Evolutionary conservation across 768 basidiomycete species (phyloP).

Genomic region (Kwoniella europaea): DNA sequence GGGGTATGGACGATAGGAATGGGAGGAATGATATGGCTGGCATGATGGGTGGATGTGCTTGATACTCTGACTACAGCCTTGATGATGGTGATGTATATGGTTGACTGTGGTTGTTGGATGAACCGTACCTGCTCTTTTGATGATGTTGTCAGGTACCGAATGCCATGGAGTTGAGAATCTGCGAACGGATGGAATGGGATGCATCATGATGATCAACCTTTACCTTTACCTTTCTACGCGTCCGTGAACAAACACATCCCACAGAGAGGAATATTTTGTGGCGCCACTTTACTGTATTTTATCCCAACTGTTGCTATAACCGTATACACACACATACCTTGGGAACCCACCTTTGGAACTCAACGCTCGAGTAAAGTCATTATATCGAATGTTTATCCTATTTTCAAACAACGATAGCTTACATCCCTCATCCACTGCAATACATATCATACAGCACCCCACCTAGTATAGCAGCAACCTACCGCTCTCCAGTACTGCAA

Average conservation of each 20-base stretch:
- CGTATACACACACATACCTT: too few relatives aligned
- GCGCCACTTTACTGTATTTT: constrained; percentile 4
- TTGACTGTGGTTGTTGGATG: background rate
- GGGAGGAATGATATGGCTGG: constrained; percentile 57
- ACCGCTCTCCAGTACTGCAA: too few relatives aligned
- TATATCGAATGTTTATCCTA: too few relatives aligned
- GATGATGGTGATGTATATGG: background rate
- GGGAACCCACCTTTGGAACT: too few relatives aligned
- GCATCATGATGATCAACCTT: background rate
- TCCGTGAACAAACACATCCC: background rate
- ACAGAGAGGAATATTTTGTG: background rate
- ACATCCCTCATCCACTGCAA: too few relatives aligned
- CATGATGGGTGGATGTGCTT: constrained; percentile 30
- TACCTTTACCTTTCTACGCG: background rate
- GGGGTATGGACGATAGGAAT: constrained; percentile 56
- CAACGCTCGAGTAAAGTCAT: too few relatives aligned
- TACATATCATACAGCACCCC: too few relatives aligned
- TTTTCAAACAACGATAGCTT: too few relatives aligned
- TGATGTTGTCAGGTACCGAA: constrained; percentile 1
- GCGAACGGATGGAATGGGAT: background rate
- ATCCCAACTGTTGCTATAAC: background rate
- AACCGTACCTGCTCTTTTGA: background rate
- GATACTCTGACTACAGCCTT: too few relatives aligned
- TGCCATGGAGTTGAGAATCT: too few relatives aligned
- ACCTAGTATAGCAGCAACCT: too few relatives aligned